These are phyloP conservation scores for Amanita pallidorosea DNA, from an alignment of 768 basidiomycete genomes.

Conservation along the genomic window DNA sequence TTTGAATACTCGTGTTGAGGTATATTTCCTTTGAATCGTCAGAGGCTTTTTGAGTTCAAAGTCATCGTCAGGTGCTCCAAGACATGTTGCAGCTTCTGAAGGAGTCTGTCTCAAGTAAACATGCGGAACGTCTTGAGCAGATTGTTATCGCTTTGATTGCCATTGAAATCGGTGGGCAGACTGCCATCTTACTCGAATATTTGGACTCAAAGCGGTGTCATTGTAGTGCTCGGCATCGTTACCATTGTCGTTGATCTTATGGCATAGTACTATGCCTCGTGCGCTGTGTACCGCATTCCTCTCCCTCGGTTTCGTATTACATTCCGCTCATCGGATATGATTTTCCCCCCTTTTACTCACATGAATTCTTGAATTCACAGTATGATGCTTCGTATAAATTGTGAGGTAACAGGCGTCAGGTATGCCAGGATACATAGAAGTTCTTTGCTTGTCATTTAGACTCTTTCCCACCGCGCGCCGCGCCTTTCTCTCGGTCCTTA, in stretches of 20 bases:
- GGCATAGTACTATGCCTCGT: conserved; percentile 20
- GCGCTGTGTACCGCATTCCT: not conserved
- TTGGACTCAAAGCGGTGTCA: not conserved
- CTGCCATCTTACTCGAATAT: conserved; percentile 1
- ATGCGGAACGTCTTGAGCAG: conserved; percentile 85
- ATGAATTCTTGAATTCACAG: not conserved
- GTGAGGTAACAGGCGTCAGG: not conserved
- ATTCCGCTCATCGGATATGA: not conserved
- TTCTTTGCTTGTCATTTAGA: conserved; percentile 5
- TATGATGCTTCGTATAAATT: not conserved
- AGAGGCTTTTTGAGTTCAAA: not conserved
- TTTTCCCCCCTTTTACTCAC: not conserved
- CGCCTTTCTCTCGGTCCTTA: conserved; percentile 11
- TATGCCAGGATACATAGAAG: not conserved
- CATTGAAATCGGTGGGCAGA: conserved; percentile 64
- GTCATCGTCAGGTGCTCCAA: conserved; percentile 62
- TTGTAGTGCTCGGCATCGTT: conserved; percentile 73
- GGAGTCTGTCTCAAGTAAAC: conserved; percentile 85
- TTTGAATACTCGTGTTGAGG: conserved; percentile 89
- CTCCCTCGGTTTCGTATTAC: not conserved
- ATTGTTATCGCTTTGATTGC: conserved; percentile 88
- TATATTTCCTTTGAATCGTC: conserved; percentile 12
- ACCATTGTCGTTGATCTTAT: conserved; percentile 83
- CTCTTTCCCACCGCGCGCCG: conserved; percentile 11
- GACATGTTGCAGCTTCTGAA: conserved; percentile 95